Base-by-base conservation (phyloP, 2,329 filamentous ascomycete species). In the Hypoxylon sp. region DNA sequence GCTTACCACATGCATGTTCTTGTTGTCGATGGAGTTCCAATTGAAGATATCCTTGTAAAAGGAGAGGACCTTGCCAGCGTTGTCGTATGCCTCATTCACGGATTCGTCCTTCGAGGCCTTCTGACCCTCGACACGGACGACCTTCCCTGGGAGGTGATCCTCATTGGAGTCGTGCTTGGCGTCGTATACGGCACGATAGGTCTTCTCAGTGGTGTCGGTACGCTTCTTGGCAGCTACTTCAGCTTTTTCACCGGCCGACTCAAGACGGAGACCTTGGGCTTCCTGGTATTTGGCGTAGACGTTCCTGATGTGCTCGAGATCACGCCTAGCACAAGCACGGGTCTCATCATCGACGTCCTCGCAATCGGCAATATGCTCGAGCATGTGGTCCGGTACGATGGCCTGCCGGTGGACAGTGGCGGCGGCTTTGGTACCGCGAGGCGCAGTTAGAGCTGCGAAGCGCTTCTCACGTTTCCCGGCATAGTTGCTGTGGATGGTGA, bases 1-100 rank as follows among this genome's bases (percentile, higher is more conserved):
- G 73, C 82, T 85, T 65, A 84, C 76, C 34, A 87, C 80, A n/a
- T 81, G 77, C 73, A 80, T 78, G 65, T 84, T 83, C 52, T 81
- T 78, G 77, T 86, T 83, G 75, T 88, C 83, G 60, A 87, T 82
- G 0, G 83, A 86, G 28, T 83, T 78, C 81, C 84, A 86, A 41
- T 80, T 74, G 70, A 86, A 87, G 34, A 81, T 76, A 10, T 83
- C 78, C 53, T 79, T 78, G 77, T 85, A 87, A 72, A 87, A 86
- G 21, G 82, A 75, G 45, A 85, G 77, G 0, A 86, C 84, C 9
- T 76, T 75, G 25, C 84, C 84, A 0, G 85, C 79, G 52, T 85
- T 86, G 70, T 86, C 83, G 64, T 80, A 86, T 1, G 82, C 83
- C 55, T 85, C 79, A 67, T 86, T 85, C 68, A 79, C 84, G 17